Conservation (phyloP, 2,329 filamentous ascomycete species). For the Fusarium siculi region DNA sequence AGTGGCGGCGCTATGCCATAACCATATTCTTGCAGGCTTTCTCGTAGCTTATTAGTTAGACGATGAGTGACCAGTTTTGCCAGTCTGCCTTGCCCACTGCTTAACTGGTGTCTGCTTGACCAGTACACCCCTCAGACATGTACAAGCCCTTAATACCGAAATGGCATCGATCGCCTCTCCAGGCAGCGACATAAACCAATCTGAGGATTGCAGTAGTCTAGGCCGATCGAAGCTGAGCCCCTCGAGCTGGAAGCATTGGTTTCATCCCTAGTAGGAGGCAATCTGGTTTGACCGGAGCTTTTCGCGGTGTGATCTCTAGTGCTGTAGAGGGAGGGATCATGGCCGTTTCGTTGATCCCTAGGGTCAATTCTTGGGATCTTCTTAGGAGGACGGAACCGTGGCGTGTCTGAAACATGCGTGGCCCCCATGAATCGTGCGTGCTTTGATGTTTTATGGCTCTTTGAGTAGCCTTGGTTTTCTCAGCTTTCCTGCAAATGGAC, state of each 20-base stretch:
- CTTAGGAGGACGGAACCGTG: slow-evolving; percentile 22
- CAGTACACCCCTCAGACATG: slow-evolving; percentile 10
- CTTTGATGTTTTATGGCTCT: slow-evolving; percentile 9
- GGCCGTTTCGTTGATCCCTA: slow-evolving; percentile 31
- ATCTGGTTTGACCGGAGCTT: slow-evolving; percentile 12
- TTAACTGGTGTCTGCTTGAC: slow-evolving; percentile 1
- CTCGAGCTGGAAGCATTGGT: neutral
- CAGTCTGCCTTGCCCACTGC: slow-evolving; percentile 17
- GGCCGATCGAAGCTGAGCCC: slow-evolving; percentile 25
- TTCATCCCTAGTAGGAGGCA: neutral
- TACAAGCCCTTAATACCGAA: slow-evolving; percentile 25
- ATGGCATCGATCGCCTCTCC: slow-evolving; percentile 30
- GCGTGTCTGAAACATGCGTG: slow-evolving; percentile 29
- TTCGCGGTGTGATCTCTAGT: slow-evolving; percentile 11
- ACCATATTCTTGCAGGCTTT: neutral
- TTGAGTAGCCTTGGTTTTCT: slow-evolving; percentile 10
- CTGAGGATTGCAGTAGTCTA: slow-evolving; percentile 13
- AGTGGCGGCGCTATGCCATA: neutral
- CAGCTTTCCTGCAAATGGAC: slow-evolving; percentile 19
- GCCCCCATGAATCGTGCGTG: slow-evolving; percentile 14
- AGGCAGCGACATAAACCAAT: slow-evolving; percentile 37
- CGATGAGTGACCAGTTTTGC: slow-evolving; percentile 6
- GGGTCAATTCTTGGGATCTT: slow-evolving; percentile 10
- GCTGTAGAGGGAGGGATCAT: slow-evolving; percentile 5
- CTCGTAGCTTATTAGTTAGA: neutral